phyloP scores from a whole-genome alignment of 2,329 filamentous ascomycete genomes.

The Fusarium citri region DNA sequence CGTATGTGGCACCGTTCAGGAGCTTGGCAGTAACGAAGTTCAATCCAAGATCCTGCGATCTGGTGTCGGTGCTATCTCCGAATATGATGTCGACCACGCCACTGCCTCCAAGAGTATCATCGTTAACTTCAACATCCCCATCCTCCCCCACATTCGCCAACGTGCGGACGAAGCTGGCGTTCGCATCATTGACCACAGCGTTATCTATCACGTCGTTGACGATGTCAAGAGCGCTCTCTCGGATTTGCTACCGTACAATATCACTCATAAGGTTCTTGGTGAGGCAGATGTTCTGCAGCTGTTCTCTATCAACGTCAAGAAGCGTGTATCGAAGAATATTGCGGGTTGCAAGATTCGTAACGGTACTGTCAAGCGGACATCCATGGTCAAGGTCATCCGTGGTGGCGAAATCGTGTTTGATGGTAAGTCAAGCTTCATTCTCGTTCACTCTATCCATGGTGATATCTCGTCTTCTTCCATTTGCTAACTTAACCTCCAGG shows the following conservation, averaged over 20 bases:
- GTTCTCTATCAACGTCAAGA: slow-evolving; percentile 86
- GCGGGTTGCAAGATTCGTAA: slow-evolving; percentile 91
- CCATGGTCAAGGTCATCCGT: slow-evolving; percentile 78
- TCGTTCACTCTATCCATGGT: background rate
- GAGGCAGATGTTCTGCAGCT: slow-evolving; percentile 88
- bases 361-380: slow-evolving; percentile 73
- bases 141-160: slow-evolving; percentile 74
- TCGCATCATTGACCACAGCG: slow-evolving; percentile 83
- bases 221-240: slow-evolving; percentile 76
- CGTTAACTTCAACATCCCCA: slow-evolving; percentile 84
- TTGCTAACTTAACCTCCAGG: slow-evolving; percentile 62
- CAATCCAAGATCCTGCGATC: slow-evolving; percentile 80
- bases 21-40: slow-evolving; percentile 87
- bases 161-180: slow-evolving; percentile 79
- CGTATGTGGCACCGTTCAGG: slow-evolving; percentile 79
- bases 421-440: slow-evolving; percentile 68
- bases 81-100: slow-evolving; percentile 92
- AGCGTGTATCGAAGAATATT: slow-evolving; percentile 76
- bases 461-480: background rate
- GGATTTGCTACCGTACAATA: slow-evolving; percentile 73
- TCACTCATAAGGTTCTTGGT: slow-evolving; percentile 79
- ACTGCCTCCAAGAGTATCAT: slow-evolving; percentile 79
- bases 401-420: slow-evolving; percentile 79
- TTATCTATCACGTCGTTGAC: slow-evolving; percentile 85
- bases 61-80: slow-evolving; percentile 79